Base-by-base conservation (phyloP, 306 rosid genomes). In the Astragalus membranaceus region DNA sequence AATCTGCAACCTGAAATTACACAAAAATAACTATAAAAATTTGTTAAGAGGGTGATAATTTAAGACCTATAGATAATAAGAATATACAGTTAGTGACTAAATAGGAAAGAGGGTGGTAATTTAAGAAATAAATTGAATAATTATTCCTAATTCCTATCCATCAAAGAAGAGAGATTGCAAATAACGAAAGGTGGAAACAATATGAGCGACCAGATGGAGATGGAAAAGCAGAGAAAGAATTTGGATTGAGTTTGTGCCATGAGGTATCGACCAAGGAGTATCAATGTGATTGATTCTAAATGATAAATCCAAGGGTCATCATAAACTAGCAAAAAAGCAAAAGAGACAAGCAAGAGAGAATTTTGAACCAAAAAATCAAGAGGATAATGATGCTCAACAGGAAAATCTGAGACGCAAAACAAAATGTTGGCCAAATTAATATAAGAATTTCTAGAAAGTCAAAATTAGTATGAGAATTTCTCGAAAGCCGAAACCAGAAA, bases 161-260 rank as follows among this genome's bases (percentile, higher is more conserved):
- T 83, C 82, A 75, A 9, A 82, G 89, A 81, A 79, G 85, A 86
- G 81, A 89, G 92, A 83, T 61, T 69, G 83, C 83, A 88, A 75
- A 85, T 81, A 78, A 7, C 83, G 92, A 79, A 86, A 81, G 96
- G 92, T 56, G 88, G 96, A 86, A 85, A 86, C 75, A 79, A 72
- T 64, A 82, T 82, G 89, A 85, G 88, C 75, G 92, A 89, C 82
- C 88, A 69, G 69, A 78, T 50, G 91, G 88, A 83, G n/a, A n/a
- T n/a, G n/a, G n/a, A n/a, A 85, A 82, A 80, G 85, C 72, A 86
- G 85, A 86, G 83, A 35, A 83, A 83, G 94, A 88, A 83, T 79
- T 78, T 80, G 61, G 86, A 84, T 51, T 48, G 91, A 88, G 75
- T 70, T 69, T 49, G 85, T 61, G 72, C 87, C 95, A 84, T 86